A percentile compares a stretch with the other conserved stretches of the same genome.
Evolutionary conservation across 306 rosid genomes (phyloP).

Genomic region (Gastrolobium bilobum): DNA sequence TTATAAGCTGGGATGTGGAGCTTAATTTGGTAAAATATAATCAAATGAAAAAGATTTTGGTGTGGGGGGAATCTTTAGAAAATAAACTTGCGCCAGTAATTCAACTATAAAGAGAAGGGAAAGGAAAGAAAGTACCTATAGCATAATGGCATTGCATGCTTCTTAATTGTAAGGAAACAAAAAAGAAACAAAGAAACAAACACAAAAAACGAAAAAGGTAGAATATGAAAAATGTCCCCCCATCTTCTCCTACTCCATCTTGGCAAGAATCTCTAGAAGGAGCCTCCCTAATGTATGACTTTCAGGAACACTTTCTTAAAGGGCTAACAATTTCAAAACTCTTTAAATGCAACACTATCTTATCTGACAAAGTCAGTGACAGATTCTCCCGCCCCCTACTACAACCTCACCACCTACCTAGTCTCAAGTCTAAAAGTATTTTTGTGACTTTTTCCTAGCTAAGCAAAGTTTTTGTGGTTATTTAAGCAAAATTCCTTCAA

Average conservation of each 20-base stretch:
- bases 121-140: neutral
- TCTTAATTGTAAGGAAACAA: neutral
- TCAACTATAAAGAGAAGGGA: conserved; percentile 1
- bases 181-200: neutral
- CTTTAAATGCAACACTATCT: conserved; percentile 39
- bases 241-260: conserved; percentile 41
- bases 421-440: conserved; percentile 33
- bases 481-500: conserved; percentile 31
- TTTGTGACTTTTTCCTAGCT: conserved; percentile 45
- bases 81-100: neutral
- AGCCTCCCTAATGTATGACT: conserved; percentile 43
- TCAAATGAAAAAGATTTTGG: neutral
- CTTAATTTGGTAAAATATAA: neutral
- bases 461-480: conserved; percentile 40
- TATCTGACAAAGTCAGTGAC: conserved; percentile 25
- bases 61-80: neutral
- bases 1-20: neutral
- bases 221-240: conserved; percentile 47
- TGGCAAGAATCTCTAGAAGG: conserved; percentile 48
- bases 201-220: conserved; percentile 22
- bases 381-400: conserved; percentile 59
- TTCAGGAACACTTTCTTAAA: conserved; percentile 49
- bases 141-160: neutral
- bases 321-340: conserved; percentile 44
- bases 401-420: conserved; percentile 40